Evolutionary conservation across 768 basidiomycete species (phyloP).

Genomic region (Auricularia sp.): DNA sequence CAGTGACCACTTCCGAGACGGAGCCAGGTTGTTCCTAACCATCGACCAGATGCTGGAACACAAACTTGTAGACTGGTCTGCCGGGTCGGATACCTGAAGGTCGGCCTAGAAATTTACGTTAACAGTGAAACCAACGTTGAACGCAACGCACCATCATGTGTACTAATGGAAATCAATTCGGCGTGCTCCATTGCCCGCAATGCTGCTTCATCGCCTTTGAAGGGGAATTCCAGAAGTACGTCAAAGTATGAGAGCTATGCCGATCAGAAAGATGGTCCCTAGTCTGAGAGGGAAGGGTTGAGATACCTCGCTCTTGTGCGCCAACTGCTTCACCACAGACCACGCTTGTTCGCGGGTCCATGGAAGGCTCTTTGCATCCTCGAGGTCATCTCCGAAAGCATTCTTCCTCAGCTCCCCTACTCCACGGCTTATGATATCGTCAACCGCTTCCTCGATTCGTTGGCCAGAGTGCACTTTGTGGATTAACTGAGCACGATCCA

Average conservation of each 20-base stretch:
- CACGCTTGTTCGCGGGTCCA: conserved; percentile 89
- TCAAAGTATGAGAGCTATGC: conserved; percentile 74
- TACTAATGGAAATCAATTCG: conserved; percentile 75
- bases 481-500: conserved; percentile 43
- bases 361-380: conserved; percentile 70
- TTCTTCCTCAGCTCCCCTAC: conserved; percentile 80
- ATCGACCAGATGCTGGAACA: conserved; percentile 70
- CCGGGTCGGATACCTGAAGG: conserved; percentile 81
- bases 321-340: conserved; percentile 65
- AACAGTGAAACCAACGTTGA: neutral
- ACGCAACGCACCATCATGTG: conserved; percentile 47
- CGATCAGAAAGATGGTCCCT: neutral
- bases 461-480: conserved; percentile 75
- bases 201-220: conserved; percentile 81
- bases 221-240: conserved; percentile 70
- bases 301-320: conserved; percentile 49
- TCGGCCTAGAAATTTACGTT: conserved; percentile 40
- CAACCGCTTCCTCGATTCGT: conserved; percentile 67
- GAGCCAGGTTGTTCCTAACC: conserved; percentile 34
- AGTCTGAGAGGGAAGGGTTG: conserved; percentile 5
- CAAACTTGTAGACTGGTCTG: conserved; percentile 79
- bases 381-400: conserved; percentile 85
- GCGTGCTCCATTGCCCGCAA: conserved; percentile 80
- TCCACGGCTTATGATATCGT: conserved; percentile 75
- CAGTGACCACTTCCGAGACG: neutral